Evolutionary conservation across 306 rosid genomes (phyloP).

Genomic region (Alnus glutinosa): DNA sequence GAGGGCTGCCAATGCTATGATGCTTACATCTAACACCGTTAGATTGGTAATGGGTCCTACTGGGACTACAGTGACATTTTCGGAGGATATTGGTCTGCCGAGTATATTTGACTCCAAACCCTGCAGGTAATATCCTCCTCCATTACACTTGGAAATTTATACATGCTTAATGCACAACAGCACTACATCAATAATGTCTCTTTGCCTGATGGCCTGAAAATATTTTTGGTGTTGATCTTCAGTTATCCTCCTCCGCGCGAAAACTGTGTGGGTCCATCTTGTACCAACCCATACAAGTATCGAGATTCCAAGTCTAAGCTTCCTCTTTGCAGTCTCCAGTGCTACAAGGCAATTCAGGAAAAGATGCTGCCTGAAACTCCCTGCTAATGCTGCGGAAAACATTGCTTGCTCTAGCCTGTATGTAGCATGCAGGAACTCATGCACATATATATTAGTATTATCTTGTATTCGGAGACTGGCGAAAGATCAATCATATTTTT

Average conservation of each 20-base stretch:
- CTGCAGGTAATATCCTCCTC: conserved; percentile 31
- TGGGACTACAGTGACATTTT: conserved; percentile 70
- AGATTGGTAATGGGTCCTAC: conserved; percentile 69
- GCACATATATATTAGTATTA: neutral
- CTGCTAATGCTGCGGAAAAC: neutral
- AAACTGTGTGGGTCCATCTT: conserved; percentile 78
- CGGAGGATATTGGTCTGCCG: conserved; percentile 87
- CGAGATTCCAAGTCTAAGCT: conserved; percentile 83
- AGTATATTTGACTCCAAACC: conserved; percentile 53
- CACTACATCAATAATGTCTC: conserved; percentile 2
- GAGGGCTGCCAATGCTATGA: conserved; percentile 75
- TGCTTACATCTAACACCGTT: conserved; percentile 63
- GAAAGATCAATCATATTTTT: conserved; percentile 3
- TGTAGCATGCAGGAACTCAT: neutral
- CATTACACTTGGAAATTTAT: neutral
- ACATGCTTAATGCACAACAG: neutral
- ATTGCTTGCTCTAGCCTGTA: neutral
- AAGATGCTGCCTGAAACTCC: conserved; percentile 37
- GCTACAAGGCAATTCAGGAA: conserved; percentile 75
- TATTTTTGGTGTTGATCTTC: conserved; percentile 30
- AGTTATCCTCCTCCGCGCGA: conserved; percentile 93
- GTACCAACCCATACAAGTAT: conserved; percentile 78
- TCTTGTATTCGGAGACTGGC: neutral
- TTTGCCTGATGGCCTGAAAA: conserved; percentile 19
- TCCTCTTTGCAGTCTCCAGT: conserved; percentile 90